Percentiles rank a stretch among this genome's conserved stretches.
phyloP scores from a whole-genome alignment of 106 monocot species.

The Platanthera guangdongensis region DNA sequence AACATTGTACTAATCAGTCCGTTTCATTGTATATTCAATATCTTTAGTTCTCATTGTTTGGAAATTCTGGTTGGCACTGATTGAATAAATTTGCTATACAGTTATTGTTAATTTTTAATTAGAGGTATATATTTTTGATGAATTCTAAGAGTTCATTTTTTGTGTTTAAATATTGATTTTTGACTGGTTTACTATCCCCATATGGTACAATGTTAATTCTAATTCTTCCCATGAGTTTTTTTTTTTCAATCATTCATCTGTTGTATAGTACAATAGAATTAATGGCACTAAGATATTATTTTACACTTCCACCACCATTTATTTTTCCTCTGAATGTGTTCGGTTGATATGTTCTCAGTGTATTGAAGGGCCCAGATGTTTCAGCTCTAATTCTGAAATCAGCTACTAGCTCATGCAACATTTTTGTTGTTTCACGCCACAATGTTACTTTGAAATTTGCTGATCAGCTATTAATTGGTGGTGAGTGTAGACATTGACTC shows the following conservation, averaged over 20 bases:
- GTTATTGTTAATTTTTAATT: no score
- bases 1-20: neutral
- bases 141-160: neutral
- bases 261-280: neutral
- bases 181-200: neutral
- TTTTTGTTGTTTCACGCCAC: constrained; percentile 57
- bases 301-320: neutral
- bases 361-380: constrained; percentile 43
- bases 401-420: constrained; percentile 47
- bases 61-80: neutral
- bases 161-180: neutral
- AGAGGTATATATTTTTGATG: neutral
- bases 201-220: neutral
- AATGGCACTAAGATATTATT: neutral
- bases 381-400: constrained; percentile 37
- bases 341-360: constrained; percentile 23
- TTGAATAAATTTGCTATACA: no score
- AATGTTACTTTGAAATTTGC: constrained; percentile 36
- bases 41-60: neutral
- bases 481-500: constrained; percentile 14
- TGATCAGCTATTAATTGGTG: constrained; percentile 10
- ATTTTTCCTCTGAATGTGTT: no score
- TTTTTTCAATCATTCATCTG: neutral
- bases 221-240: neutral
- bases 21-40: neutral